Evolutionary conservation across 2,329 filamentous ascomycete genomes (phyloP).

Genomic region (Scolecobasidium constrictum): DNA sequence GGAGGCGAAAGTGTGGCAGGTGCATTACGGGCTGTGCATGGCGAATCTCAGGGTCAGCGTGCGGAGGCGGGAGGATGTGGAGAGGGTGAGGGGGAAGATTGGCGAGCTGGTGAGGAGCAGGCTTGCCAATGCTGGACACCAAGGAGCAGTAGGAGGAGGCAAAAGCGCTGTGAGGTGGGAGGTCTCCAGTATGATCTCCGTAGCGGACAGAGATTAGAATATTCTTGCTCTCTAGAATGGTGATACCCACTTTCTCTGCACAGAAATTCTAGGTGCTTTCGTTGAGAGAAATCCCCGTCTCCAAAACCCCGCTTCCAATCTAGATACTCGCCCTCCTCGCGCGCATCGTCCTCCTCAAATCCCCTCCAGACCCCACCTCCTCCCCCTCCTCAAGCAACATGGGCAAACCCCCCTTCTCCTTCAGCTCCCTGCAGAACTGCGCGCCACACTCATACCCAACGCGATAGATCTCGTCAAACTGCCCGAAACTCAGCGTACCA

Average conservation of each 20-base stretch:
- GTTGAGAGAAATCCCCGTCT: no score
- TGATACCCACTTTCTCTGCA: no score
- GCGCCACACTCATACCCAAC: slow-evolving; percentile 81
- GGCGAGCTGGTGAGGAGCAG: slow-evolving; percentile 71
- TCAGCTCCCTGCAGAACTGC: slow-evolving; percentile 65
- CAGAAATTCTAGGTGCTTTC: no score
- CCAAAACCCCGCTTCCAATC: no score
- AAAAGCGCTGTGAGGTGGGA: slow-evolving; percentile 73
- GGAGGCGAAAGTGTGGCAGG: slow-evolving; percentile 95
- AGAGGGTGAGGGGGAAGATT: slow-evolving; percentile 65
- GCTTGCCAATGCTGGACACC: no score
- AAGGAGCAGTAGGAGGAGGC: slow-evolving; percentile 70
- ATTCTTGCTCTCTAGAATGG: no score
- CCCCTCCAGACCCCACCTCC: slow-evolving; percentile 32
- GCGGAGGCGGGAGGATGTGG: slow-evolving; percentile 51
- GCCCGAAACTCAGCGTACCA: slow-evolving; percentile 89
- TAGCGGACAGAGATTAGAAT: slow-evolving; percentile 8
- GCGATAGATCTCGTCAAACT: slow-evolving; percentile 93
- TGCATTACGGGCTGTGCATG: slow-evolving; percentile 94
- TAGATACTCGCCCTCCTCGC: slow-evolving; percentile 37
- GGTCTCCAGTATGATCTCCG: slow-evolving; percentile 33
- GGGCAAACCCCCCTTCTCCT: slow-evolving; percentile 65
- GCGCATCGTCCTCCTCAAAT: slow-evolving; percentile 41
- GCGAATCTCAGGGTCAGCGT: slow-evolving; percentile 80
- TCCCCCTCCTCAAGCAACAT: slow-evolving; percentile 37